Conservation (phyloP, 768 basidiomycete genomes). For the Mycena metata region DNA sequence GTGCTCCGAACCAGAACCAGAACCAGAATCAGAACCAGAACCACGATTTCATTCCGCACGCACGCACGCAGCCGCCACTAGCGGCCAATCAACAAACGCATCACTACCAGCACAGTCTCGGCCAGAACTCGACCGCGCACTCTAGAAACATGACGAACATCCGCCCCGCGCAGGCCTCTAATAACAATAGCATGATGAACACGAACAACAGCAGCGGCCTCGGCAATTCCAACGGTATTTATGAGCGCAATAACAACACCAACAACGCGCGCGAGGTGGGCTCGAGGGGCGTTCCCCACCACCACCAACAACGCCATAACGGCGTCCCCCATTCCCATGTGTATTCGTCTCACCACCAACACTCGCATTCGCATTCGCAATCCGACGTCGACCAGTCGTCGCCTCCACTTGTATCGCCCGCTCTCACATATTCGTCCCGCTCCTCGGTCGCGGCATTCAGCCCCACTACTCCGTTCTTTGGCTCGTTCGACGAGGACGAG, state of each 20-base stretch:
- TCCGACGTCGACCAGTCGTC: slow-evolving; percentile 54
- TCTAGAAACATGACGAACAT: slow-evolving; percentile 22
- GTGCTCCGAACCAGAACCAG: slow-evolving; percentile 24
- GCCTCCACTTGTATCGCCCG: slow-evolving; percentile 73
- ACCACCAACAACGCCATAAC: slow-evolving; percentile 27
- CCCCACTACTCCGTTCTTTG: slow-evolving; percentile 80
- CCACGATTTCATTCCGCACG: slow-evolving; percentile 13
- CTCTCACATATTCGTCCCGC: slow-evolving; percentile 75
- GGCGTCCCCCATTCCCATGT: slow-evolving; percentile 20
- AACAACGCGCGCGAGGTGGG: slow-evolving; percentile 8
- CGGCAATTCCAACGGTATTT: slow-evolving; percentile 39
- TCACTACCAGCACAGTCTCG: slow-evolving; percentile 23
- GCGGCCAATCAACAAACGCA: slow-evolving; percentile 21
- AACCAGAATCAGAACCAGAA: slow-evolving; percentile 8
- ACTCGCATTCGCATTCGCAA: not conserved
- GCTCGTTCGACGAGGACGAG: slow-evolving; percentile 58
- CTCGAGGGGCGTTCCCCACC: slow-evolving; percentile 18
- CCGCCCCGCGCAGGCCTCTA: slow-evolving; percentile 24
- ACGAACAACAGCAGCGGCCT: slow-evolving; percentile 34
- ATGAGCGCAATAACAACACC: slow-evolving; percentile 16
- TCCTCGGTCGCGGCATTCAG: slow-evolving; percentile 75
- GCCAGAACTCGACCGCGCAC: not conserved
- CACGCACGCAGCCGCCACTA: slow-evolving; percentile 1
- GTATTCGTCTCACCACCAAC: slow-evolving; percentile 22
- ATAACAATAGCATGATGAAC: slow-evolving; percentile 35